Percentiles rank a stretch among this genome's conserved stretches.
Conservation (phyloP, 345 rosid species). For the Camelina hispida region DNA sequence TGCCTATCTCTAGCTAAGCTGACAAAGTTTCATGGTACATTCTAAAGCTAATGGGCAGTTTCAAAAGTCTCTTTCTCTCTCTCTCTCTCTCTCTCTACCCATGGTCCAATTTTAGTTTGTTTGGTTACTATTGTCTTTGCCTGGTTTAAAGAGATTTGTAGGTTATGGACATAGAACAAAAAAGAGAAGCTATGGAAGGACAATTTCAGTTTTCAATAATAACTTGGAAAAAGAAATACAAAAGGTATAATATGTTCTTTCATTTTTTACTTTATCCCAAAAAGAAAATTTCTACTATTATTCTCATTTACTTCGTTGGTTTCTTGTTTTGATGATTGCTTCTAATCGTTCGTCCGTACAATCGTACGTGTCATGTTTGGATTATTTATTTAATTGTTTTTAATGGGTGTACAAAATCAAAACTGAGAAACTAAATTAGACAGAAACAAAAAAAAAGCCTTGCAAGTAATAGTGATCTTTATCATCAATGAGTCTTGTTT, state of each 20-base stretch:
- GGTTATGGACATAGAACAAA: slow-evolving; percentile 49
- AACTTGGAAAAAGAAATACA: slow-evolving; percentile 47
- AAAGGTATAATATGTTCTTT: slow-evolving; percentile 60
- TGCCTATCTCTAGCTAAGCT: slow-evolving; percentile 41
- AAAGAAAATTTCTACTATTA: not conserved
- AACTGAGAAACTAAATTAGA: not conserved
- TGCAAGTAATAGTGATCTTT: not conserved
- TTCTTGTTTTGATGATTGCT: slow-evolving; percentile 31
- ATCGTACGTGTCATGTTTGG: slow-evolving; percentile 35
- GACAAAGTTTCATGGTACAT: slow-evolving; percentile 46
- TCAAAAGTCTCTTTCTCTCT: slow-evolving; percentile 27
- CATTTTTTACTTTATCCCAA: slow-evolving; percentile 33
- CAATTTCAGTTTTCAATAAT: slow-evolving; percentile 19
- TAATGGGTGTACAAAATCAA: slow-evolving; percentile 1
- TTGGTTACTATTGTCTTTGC: slow-evolving; percentile 53
- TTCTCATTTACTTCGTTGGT: slow-evolving; percentile 27
- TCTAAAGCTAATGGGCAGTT: slow-evolving; percentile 44
- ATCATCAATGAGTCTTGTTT: no score
- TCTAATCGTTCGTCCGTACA: slow-evolving; percentile 32
- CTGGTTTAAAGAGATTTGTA: slow-evolving; percentile 53
- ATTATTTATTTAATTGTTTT: not conserved
- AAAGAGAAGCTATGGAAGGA: slow-evolving; percentile 27
- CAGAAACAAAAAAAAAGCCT: not conserved
- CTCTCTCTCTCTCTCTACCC: slow-evolving; percentile 39
- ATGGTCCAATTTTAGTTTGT: slow-evolving; percentile 49